These are phyloP conservation scores for Ustilago sp. DNA, from an alignment of 1,284 basidiomycete genomes.

Conservation along the genomic window DNA sequence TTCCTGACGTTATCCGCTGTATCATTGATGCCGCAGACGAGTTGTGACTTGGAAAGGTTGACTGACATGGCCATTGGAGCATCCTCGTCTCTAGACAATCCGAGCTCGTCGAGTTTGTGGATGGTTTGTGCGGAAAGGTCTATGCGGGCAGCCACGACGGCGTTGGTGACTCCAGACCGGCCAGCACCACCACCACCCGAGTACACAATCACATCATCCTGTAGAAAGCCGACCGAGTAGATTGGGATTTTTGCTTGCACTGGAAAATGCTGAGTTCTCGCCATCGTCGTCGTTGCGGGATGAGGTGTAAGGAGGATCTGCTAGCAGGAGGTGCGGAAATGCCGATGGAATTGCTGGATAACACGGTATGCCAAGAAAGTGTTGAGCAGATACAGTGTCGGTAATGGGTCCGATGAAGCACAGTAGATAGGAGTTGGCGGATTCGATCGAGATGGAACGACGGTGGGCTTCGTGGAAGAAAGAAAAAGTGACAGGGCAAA, in stretches of 20 bases:
- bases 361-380: not conserved
- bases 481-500: conserved; percentile 8
- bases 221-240: conserved; percentile 62
- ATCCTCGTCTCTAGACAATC: conserved; percentile 62
- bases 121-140: conserved; percentile 32
- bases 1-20: conserved; percentile 32
- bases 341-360: conserved; percentile 1
- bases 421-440: not conserved
- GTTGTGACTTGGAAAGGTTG: conserved; percentile 29
- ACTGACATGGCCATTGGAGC: conserved; percentile 67
- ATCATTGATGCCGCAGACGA: conserved; percentile 65
- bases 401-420: not conserved
- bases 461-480: conserved; percentile 2
- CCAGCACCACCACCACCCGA: conserved; percentile 66
- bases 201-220: conserved; percentile 59
- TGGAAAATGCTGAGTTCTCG: conserved; percentile 51
- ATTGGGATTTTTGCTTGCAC: conserved; percentile 59
- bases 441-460: not conserved
- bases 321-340: not conserved
- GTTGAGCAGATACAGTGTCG: not conserved
- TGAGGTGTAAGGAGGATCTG: not conserved
- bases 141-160: conserved; percentile 52
- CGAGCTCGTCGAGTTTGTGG: conserved; percentile 48
- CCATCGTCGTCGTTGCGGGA: conserved; percentile 21
- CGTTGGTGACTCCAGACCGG: conserved; percentile 64